Evolutionary conservation across 2,329 filamentous ascomycete species (phyloP).

Genomic region (Colletotrichum nymphaeae): DNA sequence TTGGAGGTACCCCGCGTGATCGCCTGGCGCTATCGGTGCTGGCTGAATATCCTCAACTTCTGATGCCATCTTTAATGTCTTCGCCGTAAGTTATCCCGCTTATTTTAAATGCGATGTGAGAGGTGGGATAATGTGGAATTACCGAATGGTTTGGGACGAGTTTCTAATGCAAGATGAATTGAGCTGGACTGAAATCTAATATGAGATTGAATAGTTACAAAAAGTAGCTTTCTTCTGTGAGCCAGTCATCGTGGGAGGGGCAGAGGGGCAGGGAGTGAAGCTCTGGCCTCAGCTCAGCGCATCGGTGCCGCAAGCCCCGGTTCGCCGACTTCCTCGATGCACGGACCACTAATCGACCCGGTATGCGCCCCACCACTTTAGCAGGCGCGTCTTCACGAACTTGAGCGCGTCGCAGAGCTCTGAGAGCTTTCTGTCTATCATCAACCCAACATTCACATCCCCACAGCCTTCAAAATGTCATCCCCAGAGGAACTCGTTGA

Average conservation of each 20-base stretch:
- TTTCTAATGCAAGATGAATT: not conserved
- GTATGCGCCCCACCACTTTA: conserved; percentile 28
- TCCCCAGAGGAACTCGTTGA: conserved; percentile 62
- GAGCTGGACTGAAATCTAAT: not conserved
- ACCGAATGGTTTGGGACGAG: not conserved
- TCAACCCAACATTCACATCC: conserved; percentile 9
- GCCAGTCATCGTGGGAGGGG: not conserved
- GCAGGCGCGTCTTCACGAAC: conserved; percentile 28
- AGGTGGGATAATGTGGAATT: too few species aligned
- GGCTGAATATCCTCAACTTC: not conserved
- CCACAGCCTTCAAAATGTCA: conserved; percentile 23
- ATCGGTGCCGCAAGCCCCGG: conserved; percentile 4
- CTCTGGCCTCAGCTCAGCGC: not conserved
- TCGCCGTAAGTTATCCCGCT: too few species aligned
- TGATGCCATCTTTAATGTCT: conserved; percentile 27
- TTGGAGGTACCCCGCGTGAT: conserved; percentile 68
- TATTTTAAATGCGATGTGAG: too few species aligned
- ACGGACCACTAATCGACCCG: not conserved
- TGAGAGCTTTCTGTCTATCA: not conserved
- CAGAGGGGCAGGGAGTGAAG: not conserved
- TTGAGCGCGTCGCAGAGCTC: conserved; percentile 26
- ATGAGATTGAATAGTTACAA: not conserved
- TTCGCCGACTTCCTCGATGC: not conserved
- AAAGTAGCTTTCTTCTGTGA: not conserved
- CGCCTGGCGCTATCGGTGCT: conserved; percentile 45